Evolutionary conservation across 371 early-diverging fungal species (phyloP).

Genomic region (Phascolomyces articulosus): DNA sequence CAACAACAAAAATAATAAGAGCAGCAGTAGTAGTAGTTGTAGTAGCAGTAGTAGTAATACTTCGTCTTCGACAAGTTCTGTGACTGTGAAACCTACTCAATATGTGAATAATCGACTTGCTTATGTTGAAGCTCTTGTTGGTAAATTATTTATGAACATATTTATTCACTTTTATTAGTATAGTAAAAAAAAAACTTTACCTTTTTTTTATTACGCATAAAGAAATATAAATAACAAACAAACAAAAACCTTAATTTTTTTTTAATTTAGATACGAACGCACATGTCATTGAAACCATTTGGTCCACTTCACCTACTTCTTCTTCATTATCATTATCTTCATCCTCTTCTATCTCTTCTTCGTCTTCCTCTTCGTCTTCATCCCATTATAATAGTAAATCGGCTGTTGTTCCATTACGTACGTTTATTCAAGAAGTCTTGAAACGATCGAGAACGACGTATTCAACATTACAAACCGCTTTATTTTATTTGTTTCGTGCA

Average conservation of each 20-base stretch:
- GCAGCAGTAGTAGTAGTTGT: no score
- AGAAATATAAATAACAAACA: not conserved
- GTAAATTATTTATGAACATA: slow-evolving; percentile 29
- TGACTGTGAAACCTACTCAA: slow-evolving; percentile 13
- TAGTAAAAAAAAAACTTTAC: not conserved
- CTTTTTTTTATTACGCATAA: not conserved
- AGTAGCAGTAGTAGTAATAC: no score
- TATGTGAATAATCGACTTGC: slow-evolving; percentile 32
- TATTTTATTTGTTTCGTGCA: slow-evolving; percentile 70
- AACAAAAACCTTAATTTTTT: not conserved
- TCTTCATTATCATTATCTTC: no score
- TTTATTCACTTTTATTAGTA: no score
- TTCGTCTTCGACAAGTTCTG: not conserved
- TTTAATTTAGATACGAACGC: slow-evolving; percentile 55
- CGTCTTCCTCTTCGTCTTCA: slow-evolving; percentile 19
- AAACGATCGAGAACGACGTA: slow-evolving; percentile 79
- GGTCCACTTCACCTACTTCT: slow-evolving; percentile 28
- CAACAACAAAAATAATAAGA: no score
- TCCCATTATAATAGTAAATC: slow-evolving; percentile 38
- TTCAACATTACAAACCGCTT: slow-evolving; percentile 76
- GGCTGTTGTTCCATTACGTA: slow-evolving; percentile 64
- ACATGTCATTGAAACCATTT: slow-evolving; percentile 64
- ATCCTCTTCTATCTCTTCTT: no score
- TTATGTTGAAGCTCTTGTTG: slow-evolving; percentile 57
- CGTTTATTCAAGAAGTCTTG: slow-evolving; percentile 79